Evolutionary conservation across 441 rosid genomes (phyloP).

Genomic region (Raphanus hybrid): DNA sequence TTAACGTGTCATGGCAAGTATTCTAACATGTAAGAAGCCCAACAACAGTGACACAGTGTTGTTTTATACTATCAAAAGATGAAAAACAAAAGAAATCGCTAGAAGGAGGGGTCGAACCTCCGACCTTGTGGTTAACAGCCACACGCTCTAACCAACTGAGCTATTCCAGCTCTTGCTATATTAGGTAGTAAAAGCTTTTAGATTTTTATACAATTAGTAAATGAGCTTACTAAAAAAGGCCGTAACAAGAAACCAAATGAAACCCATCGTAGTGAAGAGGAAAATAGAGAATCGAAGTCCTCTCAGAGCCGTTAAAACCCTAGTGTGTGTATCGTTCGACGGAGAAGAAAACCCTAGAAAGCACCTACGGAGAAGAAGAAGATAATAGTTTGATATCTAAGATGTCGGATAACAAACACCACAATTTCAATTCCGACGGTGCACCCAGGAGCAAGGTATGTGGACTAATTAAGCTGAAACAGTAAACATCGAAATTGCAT

Average conservation of each 20-base stretch:
- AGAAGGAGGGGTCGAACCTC: conserved; percentile 43
- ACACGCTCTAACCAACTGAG: conserved; percentile 92
- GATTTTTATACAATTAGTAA: neutral
- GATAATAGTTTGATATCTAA: conserved; percentile 7
- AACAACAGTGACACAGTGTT: neutral
- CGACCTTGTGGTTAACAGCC: conserved; percentile 99
- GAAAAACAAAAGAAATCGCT: conserved; percentile 7
- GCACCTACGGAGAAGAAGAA: conserved; percentile 13
- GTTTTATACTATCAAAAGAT: neutral
- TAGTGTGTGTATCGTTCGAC: conserved; percentile 18
- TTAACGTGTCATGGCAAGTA: neutral
- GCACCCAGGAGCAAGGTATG: conserved; percentile 66
- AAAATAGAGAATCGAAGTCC: neutral
- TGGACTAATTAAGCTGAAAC: conserved; percentile 8
- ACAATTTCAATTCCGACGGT: conserved; percentile 59
- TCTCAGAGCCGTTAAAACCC: conserved; percentile 43
- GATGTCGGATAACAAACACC: conserved; percentile 40
- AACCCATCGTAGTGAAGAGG: neutral
- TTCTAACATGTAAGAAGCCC: neutral
- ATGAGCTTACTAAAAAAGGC: conserved; percentile 13
- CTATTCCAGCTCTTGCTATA: conserved; percentile 33
- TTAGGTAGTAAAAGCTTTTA: too few relatives aligned
- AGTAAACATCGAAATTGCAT: neutral
- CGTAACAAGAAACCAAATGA: conserved; percentile 10
- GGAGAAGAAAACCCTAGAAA: conserved; percentile 32